phyloP scores from a whole-genome alignment of 1,284 basidiomycete genomes.

The Xerocomus amazonicus region DNA sequence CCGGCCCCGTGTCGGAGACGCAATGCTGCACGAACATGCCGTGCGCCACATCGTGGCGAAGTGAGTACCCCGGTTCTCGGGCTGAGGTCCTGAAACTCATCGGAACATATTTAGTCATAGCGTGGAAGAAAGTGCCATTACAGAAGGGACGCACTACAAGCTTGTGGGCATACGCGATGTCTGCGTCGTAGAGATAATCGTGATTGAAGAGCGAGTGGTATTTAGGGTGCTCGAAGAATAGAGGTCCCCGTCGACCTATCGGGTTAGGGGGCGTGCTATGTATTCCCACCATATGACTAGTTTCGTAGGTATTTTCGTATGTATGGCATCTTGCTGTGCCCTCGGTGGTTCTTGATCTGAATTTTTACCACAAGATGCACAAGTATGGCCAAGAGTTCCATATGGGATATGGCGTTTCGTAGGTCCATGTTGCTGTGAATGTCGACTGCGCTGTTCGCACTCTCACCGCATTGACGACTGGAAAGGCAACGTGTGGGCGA shows the following conservation, averaged over 20 bases:
- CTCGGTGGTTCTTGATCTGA: no score
- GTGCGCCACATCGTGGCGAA: constrained; percentile 1
- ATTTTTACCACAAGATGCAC: no score
- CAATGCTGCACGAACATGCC: background rate
- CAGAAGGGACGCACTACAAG: constrained; percentile 12
- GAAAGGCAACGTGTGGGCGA: no score
- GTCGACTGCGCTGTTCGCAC: no score
- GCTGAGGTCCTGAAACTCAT: background rate
- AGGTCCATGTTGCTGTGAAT: no score
- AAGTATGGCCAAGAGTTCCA: no score
- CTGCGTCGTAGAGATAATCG: constrained; percentile 18
- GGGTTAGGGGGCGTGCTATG: no score
- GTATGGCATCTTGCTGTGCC: background rate
- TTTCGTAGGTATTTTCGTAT: background rate
- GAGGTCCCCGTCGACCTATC: background rate
- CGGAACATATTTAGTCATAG: constrained; percentile 9
- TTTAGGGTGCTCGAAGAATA: constrained; percentile 15
- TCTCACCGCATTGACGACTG: no score
- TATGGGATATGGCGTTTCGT: background rate
- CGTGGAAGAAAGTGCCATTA: constrained; percentile 4
- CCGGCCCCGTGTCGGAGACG: constrained; percentile 11
- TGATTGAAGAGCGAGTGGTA: background rate
- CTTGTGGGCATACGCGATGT: constrained; percentile 13
- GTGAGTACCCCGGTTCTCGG: constrained; percentile 5
- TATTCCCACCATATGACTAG: background rate